A percentile compares a stretch with the other conserved stretches of the same genome.
These are phyloP conservation scores for Leptodontidium sp. DNA, from an alignment of 2,329 filamentous ascomycete species.

Conservation along the genomic window DNA sequence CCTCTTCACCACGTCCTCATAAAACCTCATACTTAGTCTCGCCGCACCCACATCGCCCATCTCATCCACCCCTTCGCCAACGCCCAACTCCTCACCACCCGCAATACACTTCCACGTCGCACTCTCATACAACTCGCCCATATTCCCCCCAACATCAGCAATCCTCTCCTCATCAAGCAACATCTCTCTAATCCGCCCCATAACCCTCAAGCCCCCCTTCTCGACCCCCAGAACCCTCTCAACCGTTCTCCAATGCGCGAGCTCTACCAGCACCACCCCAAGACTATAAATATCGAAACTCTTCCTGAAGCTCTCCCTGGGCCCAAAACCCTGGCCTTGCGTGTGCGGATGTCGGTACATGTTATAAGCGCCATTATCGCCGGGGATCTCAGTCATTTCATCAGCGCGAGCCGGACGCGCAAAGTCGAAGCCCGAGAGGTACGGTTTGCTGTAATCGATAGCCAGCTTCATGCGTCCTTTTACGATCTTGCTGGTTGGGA, in stretches of 20 bases:
- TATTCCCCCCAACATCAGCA: slow-evolving; percentile 49
- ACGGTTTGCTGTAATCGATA: slow-evolving; percentile 53
- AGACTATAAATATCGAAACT: slow-evolving; percentile 61
- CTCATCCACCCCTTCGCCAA: slow-evolving; percentile 52
- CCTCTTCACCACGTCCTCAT: slow-evolving; percentile 55
- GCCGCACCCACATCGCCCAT: slow-evolving; percentile 52
- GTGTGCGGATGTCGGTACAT: slow-evolving; percentile 57
- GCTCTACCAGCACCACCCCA: slow-evolving; percentile 60
- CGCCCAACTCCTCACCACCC: slow-evolving; percentile 49
- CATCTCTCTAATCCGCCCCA: slow-evolving; percentile 48
- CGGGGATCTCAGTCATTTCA: slow-evolving; percentile 59
- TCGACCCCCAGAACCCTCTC: slow-evolving; percentile 54
- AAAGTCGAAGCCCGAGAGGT: slow-evolving; percentile 63
- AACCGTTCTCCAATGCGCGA: slow-evolving; percentile 60
- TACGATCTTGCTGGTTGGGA: slow-evolving; percentile 43
- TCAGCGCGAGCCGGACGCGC: slow-evolving; percentile 58
- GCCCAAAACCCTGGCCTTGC: slow-evolving; percentile 33
- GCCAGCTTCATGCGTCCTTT: neutral
- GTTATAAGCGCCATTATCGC: slow-evolving; percentile 55
- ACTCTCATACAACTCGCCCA: slow-evolving; percentile 53
- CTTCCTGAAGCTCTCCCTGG: slow-evolving; percentile 46
- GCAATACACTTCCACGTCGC: slow-evolving; percentile 50
- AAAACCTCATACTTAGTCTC: slow-evolving; percentile 51
- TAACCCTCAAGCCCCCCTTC: slow-evolving; percentile 49
- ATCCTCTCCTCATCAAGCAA: slow-evolving; percentile 47